phyloP scores from a whole-genome alignment of 495 filamentous ascomycete species.

The Penicillium waksmanii region DNA sequence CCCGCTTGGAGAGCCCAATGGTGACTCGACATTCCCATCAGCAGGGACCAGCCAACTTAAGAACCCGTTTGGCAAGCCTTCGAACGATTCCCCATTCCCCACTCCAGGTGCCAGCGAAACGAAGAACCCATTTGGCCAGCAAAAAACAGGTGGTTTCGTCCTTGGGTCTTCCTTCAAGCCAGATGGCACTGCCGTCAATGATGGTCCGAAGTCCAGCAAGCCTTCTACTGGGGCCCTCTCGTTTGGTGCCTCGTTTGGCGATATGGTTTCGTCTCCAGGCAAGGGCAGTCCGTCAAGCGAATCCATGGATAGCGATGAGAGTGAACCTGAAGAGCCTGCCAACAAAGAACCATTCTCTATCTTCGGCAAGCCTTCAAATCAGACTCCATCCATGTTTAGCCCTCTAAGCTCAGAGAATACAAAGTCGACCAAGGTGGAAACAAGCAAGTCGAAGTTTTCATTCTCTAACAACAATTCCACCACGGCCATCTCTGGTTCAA shows the following conservation, averaged over 20 bases:
- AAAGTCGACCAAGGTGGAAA: constrained; percentile 35
- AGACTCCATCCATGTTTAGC: constrained; percentile 47
- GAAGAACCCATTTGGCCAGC: constrained; percentile 56
- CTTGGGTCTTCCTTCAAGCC: constrained; percentile 81
- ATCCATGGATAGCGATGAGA: constrained; percentile 47
- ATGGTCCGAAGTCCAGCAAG: constrained; percentile 55
- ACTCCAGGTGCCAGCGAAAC: constrained; percentile 40
- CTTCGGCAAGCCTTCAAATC: constrained; percentile 17
- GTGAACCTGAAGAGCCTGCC: constrained; percentile 26
- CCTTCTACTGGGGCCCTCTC: constrained; percentile 41
- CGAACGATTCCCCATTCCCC: constrained; percentile 34
- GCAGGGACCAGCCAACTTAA: constrained; percentile 1
- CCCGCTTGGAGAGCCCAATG: background rate
- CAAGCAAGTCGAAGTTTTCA: constrained; percentile 41
- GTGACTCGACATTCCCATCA: background rate
- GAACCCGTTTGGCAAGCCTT: constrained; percentile 23
- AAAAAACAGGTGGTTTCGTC: constrained; percentile 59
- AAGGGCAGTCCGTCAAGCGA: constrained; percentile 33
- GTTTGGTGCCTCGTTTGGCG: constrained; percentile 34
- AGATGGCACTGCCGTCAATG: constrained; percentile 67
- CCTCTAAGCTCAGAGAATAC: constrained; percentile 10
- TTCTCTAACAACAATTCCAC: constrained; percentile 38
- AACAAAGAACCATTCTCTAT: constrained; percentile 26
- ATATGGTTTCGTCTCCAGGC: constrained; percentile 27
- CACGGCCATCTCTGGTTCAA: constrained; percentile 9